Base-by-base conservation (phyloP, 768 basidiomycete species). In the Austroboletus festivus region DNA sequence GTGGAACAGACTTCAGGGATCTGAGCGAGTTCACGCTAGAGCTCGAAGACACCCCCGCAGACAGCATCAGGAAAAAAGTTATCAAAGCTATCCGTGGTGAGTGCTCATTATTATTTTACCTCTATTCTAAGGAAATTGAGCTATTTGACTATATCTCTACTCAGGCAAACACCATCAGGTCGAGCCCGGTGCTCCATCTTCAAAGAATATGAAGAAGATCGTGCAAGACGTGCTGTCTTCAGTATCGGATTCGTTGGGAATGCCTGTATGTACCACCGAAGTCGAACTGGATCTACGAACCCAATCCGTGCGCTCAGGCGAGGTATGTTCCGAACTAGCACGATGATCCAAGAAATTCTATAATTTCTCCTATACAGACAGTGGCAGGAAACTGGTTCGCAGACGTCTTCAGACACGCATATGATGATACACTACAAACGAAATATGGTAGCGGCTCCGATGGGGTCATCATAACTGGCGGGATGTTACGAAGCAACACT, bases 1-100 rank as follows among this genome's bases (percentile, higher is more conserved):
- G 89, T 59, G 92, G 92, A 8, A 87, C 85, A 3, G 91, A 95
- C 68, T 95, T 95, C 61, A 80, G 87, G 31, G 91, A 94, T 52
- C 70, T 94, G 31, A 90, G 88, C 44, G 86, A 89, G 52, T 70
- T 93, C 38, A 72, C 67, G 0, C 67, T 95, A 20, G 81, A 82
- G 47, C 69, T 94, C 15, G 68, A 72, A 22, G 69, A 79, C 42
- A 75, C 83, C 1, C 78, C 86, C 1, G 61, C 72, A 24, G 83
- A 81, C 1, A 85, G 82, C 56, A 67, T 87, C 11, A 74, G 92
- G 53, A 73, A 63, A 37, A 5, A n/a, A 20, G 51, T 31, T 7
- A 13, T 15, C 56, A 46, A 51, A 28, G 35, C 26, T 16, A 4
- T 24, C 18, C 26, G 9, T 3, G n/a, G 34, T 15, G n/a, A 19